Evolutionary conservation across 1,284 basidiomycete species (phyloP).

Genomic region (Earliella scabrosa): DNA sequence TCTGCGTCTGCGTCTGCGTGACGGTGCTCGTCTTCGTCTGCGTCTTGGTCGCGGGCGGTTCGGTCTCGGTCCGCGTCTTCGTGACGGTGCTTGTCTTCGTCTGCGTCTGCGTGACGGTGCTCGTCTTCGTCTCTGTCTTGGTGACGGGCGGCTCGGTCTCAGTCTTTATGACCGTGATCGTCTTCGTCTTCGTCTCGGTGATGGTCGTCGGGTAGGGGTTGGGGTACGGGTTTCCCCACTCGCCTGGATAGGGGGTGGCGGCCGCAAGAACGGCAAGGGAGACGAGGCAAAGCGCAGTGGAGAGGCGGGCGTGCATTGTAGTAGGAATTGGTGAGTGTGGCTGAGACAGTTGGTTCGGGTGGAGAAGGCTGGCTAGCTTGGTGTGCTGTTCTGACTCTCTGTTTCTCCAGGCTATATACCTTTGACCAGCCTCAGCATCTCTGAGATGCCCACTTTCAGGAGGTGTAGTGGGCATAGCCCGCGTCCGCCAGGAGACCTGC

Average conservation of each 20-base stretch:
- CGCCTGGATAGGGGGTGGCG: conserved; percentile 20
- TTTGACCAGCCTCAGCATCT: background rate
- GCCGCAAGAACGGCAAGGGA: conserved; percentile 11
- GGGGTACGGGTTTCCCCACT: too few species aligned
- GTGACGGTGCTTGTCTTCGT: too few species aligned
- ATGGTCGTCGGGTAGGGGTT: too few species aligned
- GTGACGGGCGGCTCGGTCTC: conserved; percentile 2
- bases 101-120: background rate
- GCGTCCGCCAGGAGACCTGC: too few species aligned
- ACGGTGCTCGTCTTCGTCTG: conserved; percentile 2
- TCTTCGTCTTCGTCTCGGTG: too few species aligned
- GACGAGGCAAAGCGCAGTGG: conserved; percentile 17
- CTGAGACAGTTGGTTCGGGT: too few species aligned
- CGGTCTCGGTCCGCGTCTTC: too few species aligned
- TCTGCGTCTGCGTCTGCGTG: conserved; percentile 1
- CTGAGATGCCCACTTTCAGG: too few species aligned
- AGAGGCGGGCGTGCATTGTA: conserved; percentile 24
- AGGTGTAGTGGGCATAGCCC: too few species aligned
- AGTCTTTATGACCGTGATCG: too few species aligned
- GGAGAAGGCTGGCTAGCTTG: background rate
- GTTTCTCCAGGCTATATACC: background rate
- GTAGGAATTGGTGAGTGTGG: background rate
- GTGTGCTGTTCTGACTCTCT: background rate
- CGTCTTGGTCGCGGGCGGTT: conserved; percentile 3
- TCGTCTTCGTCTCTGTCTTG: conserved; percentile 8